Conservation (phyloP, 768 basidiomycete species). For the Boletus edulis region DNA sequence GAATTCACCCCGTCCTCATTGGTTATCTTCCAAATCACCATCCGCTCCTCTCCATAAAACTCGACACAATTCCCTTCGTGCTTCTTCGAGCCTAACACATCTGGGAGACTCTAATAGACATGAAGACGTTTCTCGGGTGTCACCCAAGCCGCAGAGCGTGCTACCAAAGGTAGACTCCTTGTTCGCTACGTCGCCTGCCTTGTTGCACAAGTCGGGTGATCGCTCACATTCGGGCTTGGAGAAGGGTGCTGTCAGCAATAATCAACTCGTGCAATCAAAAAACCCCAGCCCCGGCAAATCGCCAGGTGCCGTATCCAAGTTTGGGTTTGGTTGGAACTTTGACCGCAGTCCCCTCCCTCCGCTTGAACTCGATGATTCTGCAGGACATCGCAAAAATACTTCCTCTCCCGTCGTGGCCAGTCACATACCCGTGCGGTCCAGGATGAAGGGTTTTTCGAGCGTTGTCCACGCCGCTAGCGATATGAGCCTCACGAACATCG, state of each 20-base stretch:
- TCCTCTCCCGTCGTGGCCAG: constrained; percentile 33
- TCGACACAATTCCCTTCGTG: constrained; percentile 14
- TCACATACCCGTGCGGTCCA: constrained; percentile 45
- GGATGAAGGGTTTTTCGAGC: constrained; percentile 30
- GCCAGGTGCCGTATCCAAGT: constrained; percentile 27
- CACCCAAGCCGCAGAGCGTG: not conserved
- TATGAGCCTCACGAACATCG: constrained; percentile 23
- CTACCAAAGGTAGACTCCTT: constrained; percentile 1
- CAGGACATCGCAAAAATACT: constrained; percentile 13
- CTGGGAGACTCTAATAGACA: constrained; percentile 7
- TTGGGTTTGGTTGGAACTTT: constrained; percentile 43
- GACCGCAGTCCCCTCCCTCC: constrained; percentile 39
- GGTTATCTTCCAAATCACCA: constrained; percentile 36
- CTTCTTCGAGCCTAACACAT: constrained; percentile 18
- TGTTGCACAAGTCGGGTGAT: constrained; percentile 1
- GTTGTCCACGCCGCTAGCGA: constrained; percentile 16
- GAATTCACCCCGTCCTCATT: constrained; percentile 64
- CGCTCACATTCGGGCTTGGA: constrained; percentile 1
- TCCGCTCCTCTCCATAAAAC: constrained; percentile 4
- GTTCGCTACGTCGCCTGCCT: not conserved
- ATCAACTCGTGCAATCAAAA: not conserved
- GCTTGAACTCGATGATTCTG: constrained; percentile 34
- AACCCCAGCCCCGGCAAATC: constrained; percentile 12
- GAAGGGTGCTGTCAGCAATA: not conserved
- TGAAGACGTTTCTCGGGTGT: constrained; percentile 1